Evolutionary conservation across 2,329 filamentous ascomycete genomes (phyloP), one percentile per base, ranked within the genome.

Genomic region (Pseudogymnoascus sp.): DNA sequence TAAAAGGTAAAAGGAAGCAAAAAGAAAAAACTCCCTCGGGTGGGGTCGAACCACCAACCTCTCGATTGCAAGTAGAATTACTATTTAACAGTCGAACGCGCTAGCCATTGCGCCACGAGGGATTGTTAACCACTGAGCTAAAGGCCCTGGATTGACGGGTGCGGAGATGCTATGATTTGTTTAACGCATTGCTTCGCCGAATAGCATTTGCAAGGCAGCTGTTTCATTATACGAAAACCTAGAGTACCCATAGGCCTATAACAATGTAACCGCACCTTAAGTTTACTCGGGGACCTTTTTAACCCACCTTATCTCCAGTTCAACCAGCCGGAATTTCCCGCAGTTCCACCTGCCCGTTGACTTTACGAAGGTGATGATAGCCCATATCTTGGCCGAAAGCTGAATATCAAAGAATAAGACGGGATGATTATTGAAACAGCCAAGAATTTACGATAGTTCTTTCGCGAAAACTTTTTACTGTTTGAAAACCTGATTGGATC

Each of bases 31-130:
- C 60, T 61, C 60, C 60, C 60, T 61, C 60, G 60, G 60, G 60
- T 61, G 60, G 60, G 60, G 19, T 61, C 23, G 60, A 61, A 61
- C 60, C 60, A 61, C 60, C 60, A 61, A 61, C 60, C 60, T 61
- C 60, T 61, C 60, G 60, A 61, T 61, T 57, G 48, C 48, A 34
- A 57, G n/a, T 11, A 51, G 16, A 19, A 57, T 57, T 34, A 57
- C 25, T 57, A 16, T 34, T 54, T 61, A 61, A 61, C 60, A 61
- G 60, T 61, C 60, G 60, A 61, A 61, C 60, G 60, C 60, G 60
- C 60, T 61, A 61, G 60, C 60, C 60, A 61, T 61, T 61, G 60
- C 60, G 60, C 60, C 60, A 61, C 60, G 60, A 61, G 60, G 60
- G 60, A 61, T 41, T 37, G 7, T 61, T 61, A 41, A 61, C 48